Base-by-base conservation (phyloP, 305 asterid genomes). In the Fraxinus platypoda region DNA sequence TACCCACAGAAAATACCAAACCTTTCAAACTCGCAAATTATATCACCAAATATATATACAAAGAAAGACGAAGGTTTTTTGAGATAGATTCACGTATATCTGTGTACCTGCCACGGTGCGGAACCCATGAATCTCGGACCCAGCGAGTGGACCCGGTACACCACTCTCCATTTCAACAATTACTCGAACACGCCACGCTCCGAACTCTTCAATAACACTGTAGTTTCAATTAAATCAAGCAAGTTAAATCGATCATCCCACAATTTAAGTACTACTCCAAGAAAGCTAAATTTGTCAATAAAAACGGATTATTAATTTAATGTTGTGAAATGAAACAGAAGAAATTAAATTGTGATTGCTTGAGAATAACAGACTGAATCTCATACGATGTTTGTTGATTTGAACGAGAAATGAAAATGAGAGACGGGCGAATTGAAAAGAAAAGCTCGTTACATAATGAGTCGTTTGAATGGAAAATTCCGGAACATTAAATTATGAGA, bases 51-150 rank as follows among this genome's bases (percentile, higher is more conserved):
- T 19, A 64, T 25, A 11, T 8, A 75, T 80, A 76, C 80, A 25
- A 19, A 35, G 19, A 77, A 77, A 28, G 8, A 77, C 71, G 30
- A n/a, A 23, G 3, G 23, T n/a, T 4, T 4, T 46, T 35, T 2
- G 79, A 49, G 46, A 23, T 15, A 25, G 62, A 70, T 37, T 66
- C 78, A 41, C 9, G 28, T 49, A 6, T 80, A 46, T 62, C 77
- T 76, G 68, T 54, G 83, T 86, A 91, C 94, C 94, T 82, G 82
- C 87, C 91, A 88, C 83, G 38, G 90, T 86, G 83, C 83, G 88
- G 81, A 91, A 91, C 57, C 94, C 94, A 87, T 91, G 93, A 90
- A 91, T 90, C 77, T 90, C 94, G 72, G 89, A 78, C 76, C 91
- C 92, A 62, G 78, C 81, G 54, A 91, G 88, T 78, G 57, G 82